A percentile compares a stretch with the other conserved stretches of the same genome.
These are phyloP conservation scores for Fusarium subtropicale DNA, from an alignment of 2,329 filamentous ascomycete species.

Conservation along the genomic window DNA sequence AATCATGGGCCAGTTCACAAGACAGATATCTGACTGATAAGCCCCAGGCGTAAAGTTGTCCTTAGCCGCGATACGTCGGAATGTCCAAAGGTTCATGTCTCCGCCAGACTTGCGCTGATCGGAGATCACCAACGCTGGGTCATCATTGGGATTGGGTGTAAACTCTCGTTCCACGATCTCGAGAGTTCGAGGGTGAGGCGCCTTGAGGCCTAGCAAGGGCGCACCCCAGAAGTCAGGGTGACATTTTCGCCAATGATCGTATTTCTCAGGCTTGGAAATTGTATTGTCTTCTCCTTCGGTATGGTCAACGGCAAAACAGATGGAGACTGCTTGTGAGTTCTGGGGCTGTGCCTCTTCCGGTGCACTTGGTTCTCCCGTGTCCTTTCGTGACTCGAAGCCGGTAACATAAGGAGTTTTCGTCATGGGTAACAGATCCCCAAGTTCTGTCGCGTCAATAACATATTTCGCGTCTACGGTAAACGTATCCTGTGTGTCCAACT, in stretches of 20 bases:
- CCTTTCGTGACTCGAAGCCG: conserved; percentile 42
- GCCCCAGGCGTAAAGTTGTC: conserved; percentile 43
- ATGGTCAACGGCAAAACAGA: conserved; percentile 49
- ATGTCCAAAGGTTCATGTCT: conserved; percentile 49
- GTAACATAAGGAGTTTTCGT: conserved; percentile 45
- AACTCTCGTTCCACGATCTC: conserved; percentile 48
- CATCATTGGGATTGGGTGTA: conserved; percentile 45
- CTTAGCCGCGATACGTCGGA: conserved; percentile 41
- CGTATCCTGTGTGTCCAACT: neutral
- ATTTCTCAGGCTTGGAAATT: conserved; percentile 37
- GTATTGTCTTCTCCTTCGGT: conserved; percentile 45
- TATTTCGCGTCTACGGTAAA: conserved; percentile 30
- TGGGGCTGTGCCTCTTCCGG: conserved; percentile 44
- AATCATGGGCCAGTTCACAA: conserved; percentile 50
- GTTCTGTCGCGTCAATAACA: conserved; percentile 35
- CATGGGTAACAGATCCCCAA: conserved; percentile 38
- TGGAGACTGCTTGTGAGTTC: conserved; percentile 47
- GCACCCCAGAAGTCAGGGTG: conserved; percentile 47
- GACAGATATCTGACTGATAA: conserved; percentile 44
- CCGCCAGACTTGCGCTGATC: conserved; percentile 45
- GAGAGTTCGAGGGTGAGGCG: conserved; percentile 45
- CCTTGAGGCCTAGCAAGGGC: conserved; percentile 40
- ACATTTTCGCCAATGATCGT: conserved; percentile 43
- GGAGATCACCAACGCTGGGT: conserved; percentile 39
- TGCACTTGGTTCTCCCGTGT: conserved; percentile 46